These are phyloP conservation scores for Chytridium lagenaria DNA, from an alignment of 371 early-diverging fungal genomes.

Conservation along the genomic window DNA sequence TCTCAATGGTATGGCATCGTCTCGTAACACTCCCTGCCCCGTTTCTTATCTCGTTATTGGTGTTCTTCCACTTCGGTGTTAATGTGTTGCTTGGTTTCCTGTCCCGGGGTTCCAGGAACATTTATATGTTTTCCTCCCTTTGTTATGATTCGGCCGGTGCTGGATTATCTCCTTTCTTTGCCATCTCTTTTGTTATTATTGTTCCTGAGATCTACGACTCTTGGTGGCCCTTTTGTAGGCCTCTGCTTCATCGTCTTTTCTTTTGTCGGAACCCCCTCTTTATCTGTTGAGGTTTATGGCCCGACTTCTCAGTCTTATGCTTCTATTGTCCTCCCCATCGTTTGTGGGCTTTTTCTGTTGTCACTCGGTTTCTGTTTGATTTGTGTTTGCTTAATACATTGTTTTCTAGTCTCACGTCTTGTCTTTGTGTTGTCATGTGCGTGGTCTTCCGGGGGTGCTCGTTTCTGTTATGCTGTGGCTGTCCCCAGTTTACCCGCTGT, in stretches of 20 bases:
- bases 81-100: conserved; percentile 1
- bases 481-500: too few species aligned
- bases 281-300: not conserved
- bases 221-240: conserved; percentile 11
- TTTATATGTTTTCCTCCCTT: conserved; percentile 19
- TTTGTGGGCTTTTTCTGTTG: not conserved
- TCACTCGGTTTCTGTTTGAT: too few species aligned
- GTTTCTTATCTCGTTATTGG: conserved; percentile 7
- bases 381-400: not conserved
- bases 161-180: not conserved
- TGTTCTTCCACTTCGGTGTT: not conserved
- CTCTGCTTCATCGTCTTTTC: not conserved
- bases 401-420: not conserved
- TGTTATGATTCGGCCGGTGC: not conserved
- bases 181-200: not conserved
- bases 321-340: not conserved
- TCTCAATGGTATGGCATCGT: conserved; percentile 18
- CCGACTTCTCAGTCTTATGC: not conserved
- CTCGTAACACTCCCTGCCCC: conserved; percentile 1
- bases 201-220: not conserved
- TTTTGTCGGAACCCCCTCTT: not conserved
- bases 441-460: too few species aligned
- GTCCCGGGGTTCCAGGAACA: not conserved
- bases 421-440: too few species aligned
- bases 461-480: too few species aligned